These are phyloP conservation scores for Penicillium psychrofluorescens DNA, from an alignment of 495 filamentous ascomycete species.

Conservation along the genomic window DNA sequence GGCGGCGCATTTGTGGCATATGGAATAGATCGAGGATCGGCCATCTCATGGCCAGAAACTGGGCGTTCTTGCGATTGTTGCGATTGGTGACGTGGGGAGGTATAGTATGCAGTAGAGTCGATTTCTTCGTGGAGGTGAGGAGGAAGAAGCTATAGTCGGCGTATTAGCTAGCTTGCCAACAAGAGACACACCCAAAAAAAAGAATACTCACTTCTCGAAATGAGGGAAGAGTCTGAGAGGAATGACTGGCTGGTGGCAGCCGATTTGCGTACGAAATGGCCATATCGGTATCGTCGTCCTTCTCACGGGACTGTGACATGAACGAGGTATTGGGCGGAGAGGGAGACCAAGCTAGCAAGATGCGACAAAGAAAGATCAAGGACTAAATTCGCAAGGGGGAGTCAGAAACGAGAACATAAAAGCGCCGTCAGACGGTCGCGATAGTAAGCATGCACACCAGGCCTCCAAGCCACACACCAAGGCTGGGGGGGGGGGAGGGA, in stretches of 20 bases:
- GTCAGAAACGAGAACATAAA: neutral
- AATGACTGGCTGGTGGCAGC: conserved; percentile 21
- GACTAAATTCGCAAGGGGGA: conserved; percentile 2
- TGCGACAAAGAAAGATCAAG: conserved; percentile 1
- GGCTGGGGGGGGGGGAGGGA: neutral
- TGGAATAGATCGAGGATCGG: conserved; percentile 23
- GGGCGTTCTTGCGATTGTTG: conserved; percentile 31
- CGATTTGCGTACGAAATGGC: conserved; percentile 37
- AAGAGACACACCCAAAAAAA: too few species aligned
- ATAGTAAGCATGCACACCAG: neutral
- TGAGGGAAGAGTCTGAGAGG: conserved; percentile 33
- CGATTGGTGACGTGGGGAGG: conserved; percentile 21
- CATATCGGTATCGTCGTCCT: conserved; percentile 36
- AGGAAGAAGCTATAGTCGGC: conserved; percentile 28
- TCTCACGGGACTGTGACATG: conserved; percentile 34
- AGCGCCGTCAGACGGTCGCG: neutral
- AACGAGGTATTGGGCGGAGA: conserved; percentile 13
- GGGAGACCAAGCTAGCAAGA: neutral
- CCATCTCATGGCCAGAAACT: conserved; percentile 26
- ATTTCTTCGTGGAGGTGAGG: conserved; percentile 43
- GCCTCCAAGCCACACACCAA: neutral
- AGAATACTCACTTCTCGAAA: conserved; percentile 34
- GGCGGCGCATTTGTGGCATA: conserved; percentile 12
- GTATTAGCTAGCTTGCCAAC: too few species aligned
- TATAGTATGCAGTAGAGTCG: conserved; percentile 35